These are phyloP conservation scores for Globisporangium alternatum DNA, from an alignment of 352 stramenopile genomes.

Conservation along the genomic window DNA sequence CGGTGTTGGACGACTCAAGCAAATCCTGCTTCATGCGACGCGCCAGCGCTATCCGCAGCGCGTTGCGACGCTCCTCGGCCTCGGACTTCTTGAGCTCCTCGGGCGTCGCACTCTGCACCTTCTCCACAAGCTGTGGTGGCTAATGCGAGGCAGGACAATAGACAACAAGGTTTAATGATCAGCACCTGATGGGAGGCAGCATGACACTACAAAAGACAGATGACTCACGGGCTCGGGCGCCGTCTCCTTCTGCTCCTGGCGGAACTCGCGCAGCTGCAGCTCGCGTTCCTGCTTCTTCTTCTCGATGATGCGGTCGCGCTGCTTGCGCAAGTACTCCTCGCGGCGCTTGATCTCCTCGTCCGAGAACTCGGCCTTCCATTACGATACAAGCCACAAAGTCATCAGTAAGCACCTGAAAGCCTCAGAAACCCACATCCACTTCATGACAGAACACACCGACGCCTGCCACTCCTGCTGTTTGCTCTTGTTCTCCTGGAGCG, in stretches of 20 bases:
- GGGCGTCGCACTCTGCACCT: slow-evolving; percentile 52
- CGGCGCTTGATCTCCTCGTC: slow-evolving; percentile 68
- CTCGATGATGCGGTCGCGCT: slow-evolving; percentile 74
- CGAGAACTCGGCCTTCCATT: slow-evolving; percentile 52
- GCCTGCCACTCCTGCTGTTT: slow-evolving; percentile 70
- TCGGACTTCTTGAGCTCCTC: slow-evolving; percentile 67
- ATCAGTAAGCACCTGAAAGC: background rate
- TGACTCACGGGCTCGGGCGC: slow-evolving; percentile 44
- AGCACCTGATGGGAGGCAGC: background rate
- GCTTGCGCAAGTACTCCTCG: slow-evolving; percentile 71
- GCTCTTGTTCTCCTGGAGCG: slow-evolving; percentile 63
- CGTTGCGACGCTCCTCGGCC: slow-evolving; percentile 64
- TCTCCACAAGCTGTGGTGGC: slow-evolving; percentile 55
- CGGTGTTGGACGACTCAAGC: slow-evolving; percentile 29
- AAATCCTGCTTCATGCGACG: slow-evolving; percentile 83
- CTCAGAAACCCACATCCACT: background rate
- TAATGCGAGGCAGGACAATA: slow-evolving; percentile 10
- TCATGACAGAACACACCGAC: slow-evolving; percentile 13
- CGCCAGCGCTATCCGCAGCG: slow-evolving; percentile 63
- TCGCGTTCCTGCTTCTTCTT: slow-evolving; percentile 82
- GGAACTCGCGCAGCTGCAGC: slow-evolving; percentile 67
- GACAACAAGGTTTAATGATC: background rate
- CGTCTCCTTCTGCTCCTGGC: slow-evolving; percentile 65
- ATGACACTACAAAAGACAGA: background rate
- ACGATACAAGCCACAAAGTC: background rate